phyloP scores from a whole-genome alignment of 2,329 filamentous ascomycete species.

The Arthrobotrys entomopaga region DNA sequence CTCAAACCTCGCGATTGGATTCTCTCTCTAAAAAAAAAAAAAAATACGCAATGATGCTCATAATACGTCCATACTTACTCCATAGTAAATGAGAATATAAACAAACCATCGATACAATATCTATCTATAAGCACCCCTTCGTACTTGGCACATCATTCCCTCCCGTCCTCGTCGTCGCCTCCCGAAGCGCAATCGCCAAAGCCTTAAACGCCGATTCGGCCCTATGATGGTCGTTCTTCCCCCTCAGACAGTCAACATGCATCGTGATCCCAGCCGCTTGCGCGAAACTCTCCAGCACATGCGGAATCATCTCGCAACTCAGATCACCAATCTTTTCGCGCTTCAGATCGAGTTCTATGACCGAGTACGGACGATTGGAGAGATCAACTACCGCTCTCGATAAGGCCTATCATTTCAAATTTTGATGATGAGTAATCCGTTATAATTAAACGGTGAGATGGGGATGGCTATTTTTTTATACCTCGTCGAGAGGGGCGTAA shows the following conservation, averaged over 20 bases:
- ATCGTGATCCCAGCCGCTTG: slow-evolving; percentile 90
- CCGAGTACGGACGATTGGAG: slow-evolving; percentile 86
- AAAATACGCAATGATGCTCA: too few species aligned
- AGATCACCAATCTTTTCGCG: slow-evolving; percentile 94
- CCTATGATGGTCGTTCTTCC: slow-evolving; percentile 93
- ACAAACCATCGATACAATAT: background rate
- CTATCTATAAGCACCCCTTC: slow-evolving; percentile 37
- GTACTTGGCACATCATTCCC: slow-evolving; percentile 86
- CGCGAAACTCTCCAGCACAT: slow-evolving; percentile 93
- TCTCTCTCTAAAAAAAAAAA: too few species aligned
- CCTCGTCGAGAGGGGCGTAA: slow-evolving; percentile 90
- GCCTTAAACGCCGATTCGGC: slow-evolving; percentile 98
- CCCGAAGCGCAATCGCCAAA: slow-evolving; percentile 82
- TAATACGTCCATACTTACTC: background rate
- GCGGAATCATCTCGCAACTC: slow-evolving; percentile 95
- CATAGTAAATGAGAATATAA: background rate
- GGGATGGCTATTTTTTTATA: slow-evolving; percentile 6
- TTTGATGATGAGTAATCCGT: too few species aligned
- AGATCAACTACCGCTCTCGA: slow-evolving; percentile 94
- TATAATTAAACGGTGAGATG: too few species aligned
- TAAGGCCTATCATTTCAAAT: slow-evolving; percentile 67
- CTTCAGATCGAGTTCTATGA: slow-evolving; percentile 83
- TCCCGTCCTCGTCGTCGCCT: slow-evolving; percentile 77
- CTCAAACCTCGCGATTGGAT: too few species aligned
- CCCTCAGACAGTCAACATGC: slow-evolving; percentile 90